Evolutionary conservation across 2,329 filamentous ascomycete species (phyloP).

Genomic region (Gremmenia infestans): DNA sequence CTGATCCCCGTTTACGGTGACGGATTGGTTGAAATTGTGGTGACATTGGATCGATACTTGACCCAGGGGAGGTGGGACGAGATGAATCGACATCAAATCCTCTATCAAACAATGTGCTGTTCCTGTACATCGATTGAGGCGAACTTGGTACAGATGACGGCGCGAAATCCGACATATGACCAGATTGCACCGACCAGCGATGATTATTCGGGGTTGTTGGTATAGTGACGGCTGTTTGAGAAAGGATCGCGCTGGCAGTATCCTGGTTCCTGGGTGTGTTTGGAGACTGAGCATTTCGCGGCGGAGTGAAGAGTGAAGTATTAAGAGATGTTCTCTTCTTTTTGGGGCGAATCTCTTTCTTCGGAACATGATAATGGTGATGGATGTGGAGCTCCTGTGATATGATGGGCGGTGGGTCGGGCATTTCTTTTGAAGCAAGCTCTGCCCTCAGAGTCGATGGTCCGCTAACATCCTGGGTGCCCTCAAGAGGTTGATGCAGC

Average conservation of each 20-base stretch:
- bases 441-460: slow-evolving; percentile 65
- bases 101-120: slow-evolving; percentile 74
- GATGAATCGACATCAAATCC: slow-evolving; percentile 59
- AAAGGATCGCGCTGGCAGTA: slow-evolving; percentile 37
- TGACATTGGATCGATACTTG: slow-evolving; percentile 64
- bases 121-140: slow-evolving; percentile 67
- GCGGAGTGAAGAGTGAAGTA: slow-evolving; percentile 56
- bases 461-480: slow-evolving; percentile 27
- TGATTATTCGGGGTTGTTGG: slow-evolving; percentile 41
- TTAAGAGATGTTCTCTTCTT: slow-evolving; percentile 67
- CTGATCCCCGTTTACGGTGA: slow-evolving; percentile 53
- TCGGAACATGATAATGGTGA: slow-evolving; percentile 79
- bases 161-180: slow-evolving; percentile 57
- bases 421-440: slow-evolving; percentile 48
- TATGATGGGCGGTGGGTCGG: slow-evolving; percentile 30
- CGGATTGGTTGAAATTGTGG: slow-evolving; percentile 49
- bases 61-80: slow-evolving; percentile 76
- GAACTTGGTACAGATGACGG: slow-evolving; percentile 76
- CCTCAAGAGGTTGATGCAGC: slow-evolving; percentile 65
- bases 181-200: slow-evolving; percentile 62
- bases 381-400: slow-evolving; percentile 86
- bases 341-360: slow-evolving; percentile 59
- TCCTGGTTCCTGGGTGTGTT: slow-evolving; percentile 36
- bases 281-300: slow-evolving; percentile 33
- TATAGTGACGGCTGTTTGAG: slow-evolving; percentile 46